Conservation (phyloP, 1,284 basidiomycete genomes). For the Leccinum brunneo-olivaceum region DNA sequence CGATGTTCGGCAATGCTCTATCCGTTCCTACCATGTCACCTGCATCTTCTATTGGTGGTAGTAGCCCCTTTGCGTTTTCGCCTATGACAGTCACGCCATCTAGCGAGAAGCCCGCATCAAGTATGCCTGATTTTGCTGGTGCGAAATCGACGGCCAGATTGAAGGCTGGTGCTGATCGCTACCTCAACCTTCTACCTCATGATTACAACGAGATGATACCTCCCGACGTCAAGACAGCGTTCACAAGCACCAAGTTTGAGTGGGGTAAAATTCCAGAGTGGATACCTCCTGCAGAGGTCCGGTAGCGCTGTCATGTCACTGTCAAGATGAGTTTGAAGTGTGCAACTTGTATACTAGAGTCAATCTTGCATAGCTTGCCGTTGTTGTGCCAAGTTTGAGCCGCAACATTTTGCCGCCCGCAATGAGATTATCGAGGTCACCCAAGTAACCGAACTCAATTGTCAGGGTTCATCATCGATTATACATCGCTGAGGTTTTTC, state of each 20-base stretch:
- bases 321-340: no score
- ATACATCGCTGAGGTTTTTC: constrained; percentile 10
- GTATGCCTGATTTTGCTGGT: constrained; percentile 39
- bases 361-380: no score
- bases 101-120: constrained; percentile 19
- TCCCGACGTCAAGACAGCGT: constrained; percentile 49
- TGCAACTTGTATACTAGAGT: constrained; percentile 15
- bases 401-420: no score
- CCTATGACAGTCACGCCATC: constrained; percentile 22
- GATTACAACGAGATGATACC: constrained; percentile 53
- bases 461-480: constrained; percentile 7
- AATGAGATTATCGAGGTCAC: no score
- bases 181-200: constrained; percentile 51
- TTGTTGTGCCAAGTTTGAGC: no score
- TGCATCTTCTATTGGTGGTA: constrained; percentile 14
- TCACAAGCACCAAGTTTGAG: constrained; percentile 55
- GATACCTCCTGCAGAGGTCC: constrained; percentile 67
- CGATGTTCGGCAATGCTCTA: constrained; percentile 9
- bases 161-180: constrained; percentile 45
- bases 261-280: constrained; percentile 73
- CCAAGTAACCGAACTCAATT: constrained; percentile 20
- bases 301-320: constrained; percentile 28
- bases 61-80: constrained; percentile 24
- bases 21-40: constrained; percentile 17
- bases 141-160: constrained; percentile 34